Percentiles rank a stretch among this genome's conserved stretches.
Conservation (phyloP, 2,329 filamentous ascomycete genomes). For the Didymella pinodella region DNA sequence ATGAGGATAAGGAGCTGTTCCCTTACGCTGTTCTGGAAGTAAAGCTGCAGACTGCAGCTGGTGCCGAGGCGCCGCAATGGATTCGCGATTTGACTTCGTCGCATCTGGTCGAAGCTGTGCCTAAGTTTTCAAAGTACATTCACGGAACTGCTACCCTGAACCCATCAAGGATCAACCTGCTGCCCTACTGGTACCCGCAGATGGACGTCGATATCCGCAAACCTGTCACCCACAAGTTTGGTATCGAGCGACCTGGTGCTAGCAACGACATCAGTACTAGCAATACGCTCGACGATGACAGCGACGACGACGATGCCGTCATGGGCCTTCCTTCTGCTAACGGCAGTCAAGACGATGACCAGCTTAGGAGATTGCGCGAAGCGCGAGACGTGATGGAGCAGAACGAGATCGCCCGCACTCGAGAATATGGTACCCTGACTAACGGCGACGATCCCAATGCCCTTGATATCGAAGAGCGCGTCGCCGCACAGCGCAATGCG, state of each 20-base stretch:
- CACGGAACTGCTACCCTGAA: conserved; percentile 91
- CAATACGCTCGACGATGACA: conserved; percentile 78
- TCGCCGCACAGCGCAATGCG: conserved; percentile 67
- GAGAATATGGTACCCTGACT: conserved; percentile 56
- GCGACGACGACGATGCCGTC: conserved; percentile 65
- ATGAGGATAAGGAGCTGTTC: conserved; percentile 87
- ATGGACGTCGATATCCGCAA: conserved; percentile 99
- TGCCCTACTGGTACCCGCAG: conserved; percentile 98
- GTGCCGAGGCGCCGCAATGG: conserved; percentile 95
- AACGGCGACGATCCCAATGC: conserved; percentile 51
- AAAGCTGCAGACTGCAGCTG: conserved; percentile 94
- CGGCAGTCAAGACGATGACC: conserved; percentile 54
- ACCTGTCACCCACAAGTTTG: conserved; percentile 85
- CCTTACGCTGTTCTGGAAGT: conserved; percentile 97
- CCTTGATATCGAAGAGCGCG: conserved; percentile 84
- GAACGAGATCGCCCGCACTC: conserved; percentile 59
- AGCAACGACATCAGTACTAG: conserved; percentile 79
- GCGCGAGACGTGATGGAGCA: conserved; percentile 60
- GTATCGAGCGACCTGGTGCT: conserved; percentile 81
- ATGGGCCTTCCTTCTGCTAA: conserved; percentile 36
- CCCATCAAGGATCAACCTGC: conserved; percentile 82
- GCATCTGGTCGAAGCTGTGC: conserved; percentile 96
- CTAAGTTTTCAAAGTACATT: conserved; percentile 99
- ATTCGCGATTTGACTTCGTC: conserved; percentile 91
- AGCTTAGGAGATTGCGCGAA: conserved; percentile 58